Percentiles rank a stretch among this genome's conserved stretches.
Conservation (phyloP, 1,284 basidiomycete species). For the Blastosporella zonata region DNA sequence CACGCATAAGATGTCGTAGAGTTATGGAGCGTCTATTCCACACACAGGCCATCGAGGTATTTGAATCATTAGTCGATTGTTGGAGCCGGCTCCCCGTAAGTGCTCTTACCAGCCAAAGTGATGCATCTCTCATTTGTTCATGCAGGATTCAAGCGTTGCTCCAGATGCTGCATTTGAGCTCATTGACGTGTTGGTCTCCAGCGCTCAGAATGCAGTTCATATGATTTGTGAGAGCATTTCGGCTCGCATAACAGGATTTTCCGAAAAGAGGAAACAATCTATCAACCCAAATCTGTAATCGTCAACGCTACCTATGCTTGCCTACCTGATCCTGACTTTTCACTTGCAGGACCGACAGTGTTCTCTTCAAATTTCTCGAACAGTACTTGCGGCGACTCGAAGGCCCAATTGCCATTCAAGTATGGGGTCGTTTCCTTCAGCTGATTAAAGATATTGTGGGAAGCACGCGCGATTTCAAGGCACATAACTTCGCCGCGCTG, state of each 20-base stretch:
- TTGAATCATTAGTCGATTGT: conserved; percentile 79
- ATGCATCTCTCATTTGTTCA: not conserved
- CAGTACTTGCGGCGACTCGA: conserved; percentile 85
- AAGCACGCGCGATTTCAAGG: conserved; percentile 59
- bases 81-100: conserved; percentile 66
- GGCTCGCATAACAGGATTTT: conserved; percentile 46
- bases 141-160: conserved; percentile 34
- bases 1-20: conserved; percentile 66
- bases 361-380: conserved; percentile 84
- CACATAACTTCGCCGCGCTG: conserved; percentile 72
- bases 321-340: not conserved
- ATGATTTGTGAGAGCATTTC: conserved; percentile 86
- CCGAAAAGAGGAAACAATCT: conserved; percentile 58
- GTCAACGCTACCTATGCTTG: not conserved
- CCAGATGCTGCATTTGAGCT: conserved; percentile 74
- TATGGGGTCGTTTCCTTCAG: conserved; percentile 81
- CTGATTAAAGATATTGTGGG: conserved; percentile 78
- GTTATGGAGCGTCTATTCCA: conserved; percentile 88
- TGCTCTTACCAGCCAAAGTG: conserved; percentile 5
- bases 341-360: conserved; percentile 54
- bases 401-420: conserved; percentile 86
- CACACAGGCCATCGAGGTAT: conserved; percentile 73
- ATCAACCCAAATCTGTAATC: conserved; percentile 64
- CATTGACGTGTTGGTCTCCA: conserved; percentile 80
- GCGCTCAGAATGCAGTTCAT: conserved; percentile 85